Evolutionary conservation across 164 flowering plant genomes (phyloP).

Genomic region (Macadamia tetraphylla): DNA sequence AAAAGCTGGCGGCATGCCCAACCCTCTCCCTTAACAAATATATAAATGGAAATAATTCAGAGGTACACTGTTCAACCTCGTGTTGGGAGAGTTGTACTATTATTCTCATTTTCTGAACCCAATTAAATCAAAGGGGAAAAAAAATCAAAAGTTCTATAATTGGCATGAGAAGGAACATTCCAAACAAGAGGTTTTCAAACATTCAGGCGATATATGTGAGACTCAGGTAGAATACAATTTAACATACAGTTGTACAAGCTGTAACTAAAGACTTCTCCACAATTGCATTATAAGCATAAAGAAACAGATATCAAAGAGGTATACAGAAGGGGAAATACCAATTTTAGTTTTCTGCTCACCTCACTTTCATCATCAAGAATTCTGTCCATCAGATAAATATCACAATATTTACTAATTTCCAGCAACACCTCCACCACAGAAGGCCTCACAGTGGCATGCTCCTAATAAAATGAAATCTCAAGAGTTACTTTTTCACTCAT

Average conservation of each 20-base stretch:
- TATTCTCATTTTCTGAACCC: too few relatives aligned
- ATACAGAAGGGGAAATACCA: background rate
- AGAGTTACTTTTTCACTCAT: background rate
- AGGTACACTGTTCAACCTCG: too few relatives aligned
- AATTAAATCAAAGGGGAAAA: too few relatives aligned
- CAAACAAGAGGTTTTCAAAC: background rate
- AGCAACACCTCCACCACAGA: conserved; percentile 26
- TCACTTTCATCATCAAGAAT: conserved; percentile 35
- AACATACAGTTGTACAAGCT: too few relatives aligned
- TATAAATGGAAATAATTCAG: too few relatives aligned
- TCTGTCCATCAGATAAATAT: conserved; percentile 33
- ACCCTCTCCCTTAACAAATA: too few relatives aligned
- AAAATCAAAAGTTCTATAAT: too few relatives aligned
- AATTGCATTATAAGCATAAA: background rate
- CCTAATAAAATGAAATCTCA: conserved; percentile 15
- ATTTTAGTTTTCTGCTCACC: conserved; percentile 14
- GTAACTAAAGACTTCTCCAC: too few relatives aligned
- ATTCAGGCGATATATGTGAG: background rate
- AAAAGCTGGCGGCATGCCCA: too few relatives aligned
- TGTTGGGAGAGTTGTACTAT: too few relatives aligned
- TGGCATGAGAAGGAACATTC: background rate
- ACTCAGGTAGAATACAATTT: too few relatives aligned
- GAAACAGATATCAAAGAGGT: background rate
- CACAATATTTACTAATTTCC: conserved; percentile 31
- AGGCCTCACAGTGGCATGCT: conserved; percentile 31